Evolutionary conservation across 352 stramenopile species (phyloP).

Genomic region (Phytophthora pisi): DNA sequence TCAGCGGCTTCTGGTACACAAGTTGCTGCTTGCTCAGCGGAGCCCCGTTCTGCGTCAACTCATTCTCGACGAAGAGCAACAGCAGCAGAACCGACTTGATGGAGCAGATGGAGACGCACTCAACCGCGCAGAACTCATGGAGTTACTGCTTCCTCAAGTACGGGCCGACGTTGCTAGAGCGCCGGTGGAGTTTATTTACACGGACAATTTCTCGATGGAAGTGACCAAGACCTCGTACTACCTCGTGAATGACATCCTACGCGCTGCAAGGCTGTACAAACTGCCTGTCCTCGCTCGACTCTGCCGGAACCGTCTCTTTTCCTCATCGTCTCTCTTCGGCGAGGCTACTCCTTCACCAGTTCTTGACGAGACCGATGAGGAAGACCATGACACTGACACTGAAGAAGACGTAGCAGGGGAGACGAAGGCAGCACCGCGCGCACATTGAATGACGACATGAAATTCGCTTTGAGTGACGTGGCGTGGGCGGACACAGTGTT

Average conservation of each 20-base stretch:
- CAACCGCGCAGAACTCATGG: constrained; percentile 20
- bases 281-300: constrained; percentile 47
- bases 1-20: constrained; percentile 49
- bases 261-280: constrained; percentile 50
- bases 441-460: constrained; percentile 53
- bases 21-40: constrained; percentile 61
- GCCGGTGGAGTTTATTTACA: constrained; percentile 79
- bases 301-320: constrained; percentile 45
- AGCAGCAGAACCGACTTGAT: constrained; percentile 8
- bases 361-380: constrained; percentile 3
- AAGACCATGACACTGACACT: constrained; percentile 14
- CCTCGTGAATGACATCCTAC: constrained; percentile 62
- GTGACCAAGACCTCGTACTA: constrained; percentile 48
- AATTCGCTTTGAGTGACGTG: constrained; percentile 48
- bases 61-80: constrained; percentile 57
- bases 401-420: neutral
- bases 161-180: constrained; percentile 57
- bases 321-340: constrained; percentile 16
- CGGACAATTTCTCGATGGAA: constrained; percentile 58
- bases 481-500: constrained; percentile 62
- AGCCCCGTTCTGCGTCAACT: constrained; percentile 59
- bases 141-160: constrained; percentile 58
- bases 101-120: neutral
- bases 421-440: neutral
- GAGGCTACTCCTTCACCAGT: neutral